Percentiles rank a stretch among this genome's conserved stretches.
Conservation (phyloP, 192 early-diverging fungal species). For the Endogone sp. region DNA sequence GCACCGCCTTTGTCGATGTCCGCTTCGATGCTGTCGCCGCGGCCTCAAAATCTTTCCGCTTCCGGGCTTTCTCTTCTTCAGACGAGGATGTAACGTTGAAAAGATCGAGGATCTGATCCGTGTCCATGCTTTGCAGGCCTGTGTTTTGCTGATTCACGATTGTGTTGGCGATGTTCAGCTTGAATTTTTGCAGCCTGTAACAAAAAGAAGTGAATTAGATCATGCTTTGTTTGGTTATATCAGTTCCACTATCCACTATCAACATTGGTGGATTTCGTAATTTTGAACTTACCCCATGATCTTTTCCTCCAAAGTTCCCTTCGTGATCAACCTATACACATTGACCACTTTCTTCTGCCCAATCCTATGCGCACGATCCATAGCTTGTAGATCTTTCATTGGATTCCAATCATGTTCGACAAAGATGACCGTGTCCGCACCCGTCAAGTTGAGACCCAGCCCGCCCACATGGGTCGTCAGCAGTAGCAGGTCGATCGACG, state of each 20-base stretch:
- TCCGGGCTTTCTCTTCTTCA: slow-evolving; percentile 28
- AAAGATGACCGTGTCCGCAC: slow-evolving; percentile 99
- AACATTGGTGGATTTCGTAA: neutral
- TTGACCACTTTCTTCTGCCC: slow-evolving; percentile 98
- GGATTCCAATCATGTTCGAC: slow-evolving; percentile 99
- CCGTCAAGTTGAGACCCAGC: slow-evolving; percentile 94
- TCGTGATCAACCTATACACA: slow-evolving; percentile 96
- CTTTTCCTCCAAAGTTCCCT: slow-evolving; percentile 98
- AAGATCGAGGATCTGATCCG: slow-evolving; percentile 91
- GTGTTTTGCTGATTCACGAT: slow-evolving; percentile 97
- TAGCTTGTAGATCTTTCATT: slow-evolving; percentile 98
- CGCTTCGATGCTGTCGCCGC: slow-evolving; percentile 38
- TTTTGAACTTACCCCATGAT: slow-evolving; percentile 84
- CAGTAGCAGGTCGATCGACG: slow-evolving; percentile 90
- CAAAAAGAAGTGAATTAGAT: neutral
- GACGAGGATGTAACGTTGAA: slow-evolving; percentile 69
- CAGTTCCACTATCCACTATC: no score
- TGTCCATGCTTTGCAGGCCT: slow-evolving; percentile 92
- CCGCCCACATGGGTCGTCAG: slow-evolving; percentile 98
- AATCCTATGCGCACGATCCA: slow-evolving; percentile 98
- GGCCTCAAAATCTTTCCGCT: slow-evolving; percentile 28
- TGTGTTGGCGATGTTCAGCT: slow-evolving; percentile 93
- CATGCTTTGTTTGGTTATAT: neutral
- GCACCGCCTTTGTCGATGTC: slow-evolving; percentile 56
- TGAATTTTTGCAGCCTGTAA: slow-evolving; percentile 89